Evolutionary conservation across 2,329 filamentous ascomycete species (phyloP).

Genomic region (Blastomyces parvus): DNA sequence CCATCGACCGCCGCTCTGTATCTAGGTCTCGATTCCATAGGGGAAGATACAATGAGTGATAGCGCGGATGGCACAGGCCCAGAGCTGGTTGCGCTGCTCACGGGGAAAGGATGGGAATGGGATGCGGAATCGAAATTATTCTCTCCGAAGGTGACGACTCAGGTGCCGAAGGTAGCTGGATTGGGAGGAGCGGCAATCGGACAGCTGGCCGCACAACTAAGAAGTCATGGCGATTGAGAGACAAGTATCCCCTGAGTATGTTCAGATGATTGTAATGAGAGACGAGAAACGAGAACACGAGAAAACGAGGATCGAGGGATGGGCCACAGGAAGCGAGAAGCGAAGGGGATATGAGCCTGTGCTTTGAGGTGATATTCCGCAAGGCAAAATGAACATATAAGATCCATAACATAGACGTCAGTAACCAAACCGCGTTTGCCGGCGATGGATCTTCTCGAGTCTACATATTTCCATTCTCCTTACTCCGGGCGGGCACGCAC

Average conservation of each 20-base stretch:
- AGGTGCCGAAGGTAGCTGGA: conserved; percentile 13
- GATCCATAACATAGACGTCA: background rate
- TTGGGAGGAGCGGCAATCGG: conserved; percentile 23
- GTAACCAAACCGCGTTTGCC: background rate
- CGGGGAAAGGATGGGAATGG: conserved; percentile 32
- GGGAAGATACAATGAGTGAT: conserved; percentile 13
- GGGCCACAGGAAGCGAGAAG: too few species aligned
- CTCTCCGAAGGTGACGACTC: conserved; percentile 25
- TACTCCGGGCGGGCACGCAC: background rate
- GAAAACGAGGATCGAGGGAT: background rate
- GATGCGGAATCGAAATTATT: conserved; percentile 28
- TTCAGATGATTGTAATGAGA: background rate
- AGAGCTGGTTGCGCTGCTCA: conserved; percentile 26
- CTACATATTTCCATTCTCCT: background rate
- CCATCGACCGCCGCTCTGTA: conserved; percentile 28
- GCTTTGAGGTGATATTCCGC: background rate
- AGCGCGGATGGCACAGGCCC: conserved; percentile 22
- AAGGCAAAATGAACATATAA: background rate
- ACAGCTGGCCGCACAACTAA: conserved; percentile 27
- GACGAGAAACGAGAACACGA: background rate
- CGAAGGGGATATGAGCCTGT: background rate
- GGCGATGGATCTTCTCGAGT: background rate
- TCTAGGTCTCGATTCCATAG: conserved; percentile 26
- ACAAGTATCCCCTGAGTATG: background rate
- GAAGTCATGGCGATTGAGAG: conserved; percentile 23